Evolutionary conservation across 2,329 filamentous ascomycete species (phyloP).

Genomic region (Neodidymelliopsis sp.): DNA sequence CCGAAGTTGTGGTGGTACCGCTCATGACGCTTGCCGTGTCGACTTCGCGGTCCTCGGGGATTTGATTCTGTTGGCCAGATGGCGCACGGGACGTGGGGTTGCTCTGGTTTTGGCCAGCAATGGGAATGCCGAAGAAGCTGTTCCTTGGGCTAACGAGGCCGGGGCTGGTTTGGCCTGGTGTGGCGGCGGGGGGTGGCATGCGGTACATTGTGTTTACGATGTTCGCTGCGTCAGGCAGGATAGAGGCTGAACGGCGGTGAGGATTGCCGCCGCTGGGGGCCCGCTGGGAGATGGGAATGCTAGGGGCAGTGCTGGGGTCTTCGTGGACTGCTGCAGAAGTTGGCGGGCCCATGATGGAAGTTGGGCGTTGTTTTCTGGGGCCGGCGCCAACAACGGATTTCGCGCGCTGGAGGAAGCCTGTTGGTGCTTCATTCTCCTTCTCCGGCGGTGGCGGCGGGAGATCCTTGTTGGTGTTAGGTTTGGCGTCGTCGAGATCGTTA

Average conservation of each 20-base stretch:
- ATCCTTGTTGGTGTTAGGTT: slow-evolving; percentile 77
- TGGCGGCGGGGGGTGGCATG: slow-evolving; percentile 58
- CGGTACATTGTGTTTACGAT: slow-evolving; percentile 92
- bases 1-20: slow-evolving; percentile 23
- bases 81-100: slow-evolving; percentile 53
- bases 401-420: slow-evolving; percentile 64
- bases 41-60: slow-evolving; percentile 43
- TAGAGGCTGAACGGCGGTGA: slow-evolving; percentile 55
- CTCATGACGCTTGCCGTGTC: slow-evolving; percentile 29
- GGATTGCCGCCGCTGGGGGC: slow-evolving; percentile 44
- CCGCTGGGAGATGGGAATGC: slow-evolving; percentile 71
- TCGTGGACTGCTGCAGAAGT: slow-evolving; percentile 47
- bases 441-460: slow-evolving; percentile 68
- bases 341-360: slow-evolving; percentile 44
- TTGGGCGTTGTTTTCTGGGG: slow-evolving; percentile 54
- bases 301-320: slow-evolving; percentile 77
- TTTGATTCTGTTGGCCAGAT: slow-evolving; percentile 39
- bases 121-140: slow-evolving; percentile 52
- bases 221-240: slow-evolving; percentile 64
- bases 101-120: slow-evolving; percentile 50
- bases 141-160: slow-evolving; percentile 47
- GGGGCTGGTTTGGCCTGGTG: slow-evolving; percentile 58
- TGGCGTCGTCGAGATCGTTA: slow-evolving; percentile 64
- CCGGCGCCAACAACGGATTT: slow-evolving; percentile 63
- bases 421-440: slow-evolving; percentile 57